Percentiles rank a stretch among this genome's conserved stretches.
These are phyloP conservation scores for Pseudogymnoascus sp. DNA, from an alignment of 2,329 filamentous ascomycete genomes.

Conservation along the genomic window DNA sequence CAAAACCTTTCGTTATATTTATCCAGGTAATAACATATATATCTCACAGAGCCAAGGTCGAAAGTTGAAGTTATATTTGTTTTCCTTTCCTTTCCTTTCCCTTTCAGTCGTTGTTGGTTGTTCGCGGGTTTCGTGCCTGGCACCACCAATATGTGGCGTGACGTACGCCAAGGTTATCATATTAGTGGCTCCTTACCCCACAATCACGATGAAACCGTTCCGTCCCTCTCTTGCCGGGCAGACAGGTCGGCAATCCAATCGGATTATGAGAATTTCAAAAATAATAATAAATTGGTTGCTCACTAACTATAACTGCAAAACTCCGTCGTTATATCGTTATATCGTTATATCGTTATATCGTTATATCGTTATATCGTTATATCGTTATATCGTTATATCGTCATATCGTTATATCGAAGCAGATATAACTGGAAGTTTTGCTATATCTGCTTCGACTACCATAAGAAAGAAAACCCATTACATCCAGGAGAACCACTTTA, in stretches of 20 bases:
- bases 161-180: background rate
- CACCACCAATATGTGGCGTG: background rate
- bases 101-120: background rate
- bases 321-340: background rate
- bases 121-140: background rate
- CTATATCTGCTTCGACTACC: background rate
- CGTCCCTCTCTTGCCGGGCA: background rate
- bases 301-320: background rate
- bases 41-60: background rate
- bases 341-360: background rate
- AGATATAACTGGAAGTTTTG: background rate
- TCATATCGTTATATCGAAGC: background rate
- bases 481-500: background rate
- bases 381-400: background rate
- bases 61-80: background rate
- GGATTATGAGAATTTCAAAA: background rate
- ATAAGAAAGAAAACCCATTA: background rate
- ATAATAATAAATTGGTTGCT: background rate
- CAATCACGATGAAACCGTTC: background rate
- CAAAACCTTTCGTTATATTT: background rate
- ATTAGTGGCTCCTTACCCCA: background rate
- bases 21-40: background rate
- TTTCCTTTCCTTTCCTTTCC: background rate
- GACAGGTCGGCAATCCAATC: background rate
- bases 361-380: no score